Evolutionary conservation across 164 flowering plant species (phyloP).

Genomic region (Magnolia kwangsiensis): DNA sequence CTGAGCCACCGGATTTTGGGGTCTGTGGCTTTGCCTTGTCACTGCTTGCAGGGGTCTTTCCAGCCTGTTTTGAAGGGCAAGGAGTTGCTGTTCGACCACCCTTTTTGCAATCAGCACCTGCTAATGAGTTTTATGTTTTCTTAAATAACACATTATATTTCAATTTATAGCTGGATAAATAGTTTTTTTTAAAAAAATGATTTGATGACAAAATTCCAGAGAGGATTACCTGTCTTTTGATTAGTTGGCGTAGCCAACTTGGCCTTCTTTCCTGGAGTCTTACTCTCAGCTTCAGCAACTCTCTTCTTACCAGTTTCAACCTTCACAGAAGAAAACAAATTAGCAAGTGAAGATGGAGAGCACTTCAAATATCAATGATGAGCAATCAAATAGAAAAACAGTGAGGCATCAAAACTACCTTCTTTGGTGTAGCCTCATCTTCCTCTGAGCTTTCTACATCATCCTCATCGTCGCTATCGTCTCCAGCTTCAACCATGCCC

Average conservation of each 20-base stretch:
- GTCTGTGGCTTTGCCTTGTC: conserved; percentile 51
- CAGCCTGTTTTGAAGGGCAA: conserved; percentile 57
- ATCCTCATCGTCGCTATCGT: conserved; percentile 25
- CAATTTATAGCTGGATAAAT: too few species aligned
- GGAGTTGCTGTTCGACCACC: conserved; percentile 62
- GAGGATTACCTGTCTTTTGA: conserved; percentile 51
- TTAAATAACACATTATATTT: too few species aligned
- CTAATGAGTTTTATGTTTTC: not conserved
- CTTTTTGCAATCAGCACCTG: conserved; percentile 54
- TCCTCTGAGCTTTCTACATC: conserved; percentile 34
- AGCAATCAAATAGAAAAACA: not conserved
- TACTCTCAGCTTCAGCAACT: conserved; percentile 36
- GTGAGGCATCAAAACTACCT: conserved; percentile 28
- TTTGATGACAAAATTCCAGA: not conserved
- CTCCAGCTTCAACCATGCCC: conserved; percentile 17
- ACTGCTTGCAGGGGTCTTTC: conserved; percentile 34
- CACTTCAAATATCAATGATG: not conserved
- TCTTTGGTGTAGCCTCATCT: conserved; percentile 54
- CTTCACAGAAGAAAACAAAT: conserved; percentile 18
- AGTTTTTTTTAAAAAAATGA: too few species aligned
- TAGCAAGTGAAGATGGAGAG: not conserved
- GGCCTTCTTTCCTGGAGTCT: conserved; percentile 63
- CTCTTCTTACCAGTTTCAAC: conserved; percentile 54
- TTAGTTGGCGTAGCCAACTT: conserved; percentile 49
- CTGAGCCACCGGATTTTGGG: conserved; percentile 44